A percentile compares a stretch with the other conserved stretches of the same genome.
Evolutionary conservation across 2,329 filamentous ascomycete genomes (phyloP).

Genomic region (Fusarium humuli): DNA sequence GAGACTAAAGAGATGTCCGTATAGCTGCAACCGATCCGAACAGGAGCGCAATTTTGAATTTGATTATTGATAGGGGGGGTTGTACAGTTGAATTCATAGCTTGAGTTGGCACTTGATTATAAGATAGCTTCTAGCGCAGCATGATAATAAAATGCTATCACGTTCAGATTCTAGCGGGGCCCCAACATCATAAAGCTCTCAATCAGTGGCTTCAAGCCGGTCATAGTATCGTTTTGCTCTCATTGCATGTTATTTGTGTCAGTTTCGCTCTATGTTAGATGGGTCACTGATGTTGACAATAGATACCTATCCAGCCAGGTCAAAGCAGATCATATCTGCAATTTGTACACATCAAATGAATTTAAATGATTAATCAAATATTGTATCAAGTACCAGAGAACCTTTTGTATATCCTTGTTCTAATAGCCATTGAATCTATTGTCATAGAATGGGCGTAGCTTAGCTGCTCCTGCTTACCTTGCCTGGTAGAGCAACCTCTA

Average conservation of each 20-base stretch:
- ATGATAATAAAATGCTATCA: not conserved
- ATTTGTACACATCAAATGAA: not conserved
- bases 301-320: not conserved
- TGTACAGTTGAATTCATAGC: not conserved
- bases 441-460: not conserved
- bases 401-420: not conserved
- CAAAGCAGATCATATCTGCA: not conserved
- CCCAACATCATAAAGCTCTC: not conserved
- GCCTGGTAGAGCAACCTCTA: not conserved
- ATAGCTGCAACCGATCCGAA: slow-evolving; percentile 1
- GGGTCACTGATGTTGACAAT: too few relatives aligned
- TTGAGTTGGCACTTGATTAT: not conserved
- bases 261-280: not conserved
- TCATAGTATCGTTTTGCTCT: not conserved
- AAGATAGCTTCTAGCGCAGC: not conserved
- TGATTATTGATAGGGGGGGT: not conserved
- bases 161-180: not conserved
- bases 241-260: not conserved
- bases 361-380: not conserved
- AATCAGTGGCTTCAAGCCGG: not conserved
- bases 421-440: not conserved
- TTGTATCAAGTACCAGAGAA: not conserved
- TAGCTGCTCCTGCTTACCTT: not conserved
- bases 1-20: slow-evolving; percentile 36
- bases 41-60: not conserved